A percentile compares a stretch with the other conserved stretches of the same genome.
These are phyloP conservation scores for Aspergillus tubingensis DNA, from an alignment of 2,329 filamentous ascomycete species.

Conservation along the genomic window DNA sequence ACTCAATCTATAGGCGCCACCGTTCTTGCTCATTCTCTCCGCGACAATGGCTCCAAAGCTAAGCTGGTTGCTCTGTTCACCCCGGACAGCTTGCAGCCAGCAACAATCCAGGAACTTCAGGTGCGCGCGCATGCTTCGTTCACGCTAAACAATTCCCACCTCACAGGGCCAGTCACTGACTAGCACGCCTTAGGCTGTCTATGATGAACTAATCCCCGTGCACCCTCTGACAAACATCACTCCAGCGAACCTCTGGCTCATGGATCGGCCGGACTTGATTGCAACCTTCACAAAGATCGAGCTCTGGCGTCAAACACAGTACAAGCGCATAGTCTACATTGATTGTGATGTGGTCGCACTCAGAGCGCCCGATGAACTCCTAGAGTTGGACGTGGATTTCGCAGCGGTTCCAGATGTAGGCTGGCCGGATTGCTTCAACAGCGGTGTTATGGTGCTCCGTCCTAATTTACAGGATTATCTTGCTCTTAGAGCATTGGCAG, in stretches of 20 bases:
- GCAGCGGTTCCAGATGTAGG: constrained; percentile 89
- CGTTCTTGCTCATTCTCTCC: constrained; percentile 89
- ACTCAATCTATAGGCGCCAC: constrained; percentile 67
- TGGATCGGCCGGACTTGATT: constrained; percentile 86
- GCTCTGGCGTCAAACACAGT: constrained; percentile 88
- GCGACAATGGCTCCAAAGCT: constrained; percentile 83
- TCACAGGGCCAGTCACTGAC: constrained; percentile 24
- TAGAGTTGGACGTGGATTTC: constrained; percentile 64
- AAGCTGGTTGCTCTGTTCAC: constrained; percentile 85
- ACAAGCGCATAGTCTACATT: constrained; percentile 88
- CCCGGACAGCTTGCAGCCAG: constrained; percentile 72
- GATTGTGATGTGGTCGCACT: constrained; percentile 93
- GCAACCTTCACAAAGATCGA: constrained; percentile 96
- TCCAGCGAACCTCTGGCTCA: constrained; percentile 82
- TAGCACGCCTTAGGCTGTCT: constrained; percentile 64
- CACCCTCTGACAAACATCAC: constrained; percentile 73
- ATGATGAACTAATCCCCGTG: constrained; percentile 86
- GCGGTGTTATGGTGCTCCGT: constrained; percentile 89
- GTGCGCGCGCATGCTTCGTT: constrained; percentile 45
- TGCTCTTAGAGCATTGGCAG: constrained; percentile 78
- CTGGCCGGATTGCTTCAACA: constrained; percentile 98
- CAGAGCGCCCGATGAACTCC: constrained; percentile 88
- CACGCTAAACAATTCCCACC: background rate
- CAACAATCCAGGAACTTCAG: constrained; percentile 76
- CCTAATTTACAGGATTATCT: constrained; percentile 88